Evolutionary conservation across 1,284 basidiomycete genomes (phyloP).

Genomic region (Microbotryum saponariae): DNA sequence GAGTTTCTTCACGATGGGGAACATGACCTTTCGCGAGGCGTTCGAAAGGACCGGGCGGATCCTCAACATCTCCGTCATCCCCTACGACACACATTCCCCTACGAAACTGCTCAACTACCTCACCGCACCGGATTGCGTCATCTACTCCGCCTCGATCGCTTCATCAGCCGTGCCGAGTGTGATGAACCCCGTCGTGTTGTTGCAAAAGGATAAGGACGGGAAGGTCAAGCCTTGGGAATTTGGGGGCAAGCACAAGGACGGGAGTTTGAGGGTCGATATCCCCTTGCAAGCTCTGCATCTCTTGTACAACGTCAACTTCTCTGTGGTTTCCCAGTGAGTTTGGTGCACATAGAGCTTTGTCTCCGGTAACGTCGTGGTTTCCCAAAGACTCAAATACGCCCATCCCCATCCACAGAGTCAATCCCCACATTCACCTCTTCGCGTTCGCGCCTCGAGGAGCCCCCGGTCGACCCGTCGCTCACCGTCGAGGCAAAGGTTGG

Average conservation of each 20-base stretch:
- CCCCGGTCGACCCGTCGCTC: slow-evolving; percentile 85
- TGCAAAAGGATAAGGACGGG: slow-evolving; percentile 78
- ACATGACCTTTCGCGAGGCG: slow-evolving; percentile 91
- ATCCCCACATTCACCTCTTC: slow-evolving; percentile 93
- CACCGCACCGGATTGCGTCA: slow-evolving; percentile 77
- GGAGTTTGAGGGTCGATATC: slow-evolving; percentile 84
- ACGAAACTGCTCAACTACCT: slow-evolving; percentile 93
- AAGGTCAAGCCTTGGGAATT: slow-evolving; percentile 58
- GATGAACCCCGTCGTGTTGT: slow-evolving; percentile 51
- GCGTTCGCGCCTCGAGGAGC: slow-evolving; percentile 92
- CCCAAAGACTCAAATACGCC: no score
- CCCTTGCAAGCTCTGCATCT: slow-evolving; percentile 57
- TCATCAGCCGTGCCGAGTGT: slow-evolving; percentile 80
- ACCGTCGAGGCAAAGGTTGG: slow-evolving; percentile 90
- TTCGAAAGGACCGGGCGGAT: slow-evolving; percentile 83
- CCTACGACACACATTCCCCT: slow-evolving; percentile 48
- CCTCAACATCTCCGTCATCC: slow-evolving; percentile 66
- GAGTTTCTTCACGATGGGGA: slow-evolving; percentile 85
- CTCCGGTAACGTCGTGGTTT: no score
- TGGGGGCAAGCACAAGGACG: slow-evolving; percentile 51
- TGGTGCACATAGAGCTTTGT: no score
- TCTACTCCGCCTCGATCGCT: slow-evolving; percentile 57
- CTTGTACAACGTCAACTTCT: slow-evolving; percentile 68
- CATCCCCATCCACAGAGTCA: no score
- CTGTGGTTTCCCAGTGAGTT: slow-evolving; percentile 87